Base-by-base conservation (phyloP, 1,284 basidiomycete genomes). In the Athelia psychrophila region DNA sequence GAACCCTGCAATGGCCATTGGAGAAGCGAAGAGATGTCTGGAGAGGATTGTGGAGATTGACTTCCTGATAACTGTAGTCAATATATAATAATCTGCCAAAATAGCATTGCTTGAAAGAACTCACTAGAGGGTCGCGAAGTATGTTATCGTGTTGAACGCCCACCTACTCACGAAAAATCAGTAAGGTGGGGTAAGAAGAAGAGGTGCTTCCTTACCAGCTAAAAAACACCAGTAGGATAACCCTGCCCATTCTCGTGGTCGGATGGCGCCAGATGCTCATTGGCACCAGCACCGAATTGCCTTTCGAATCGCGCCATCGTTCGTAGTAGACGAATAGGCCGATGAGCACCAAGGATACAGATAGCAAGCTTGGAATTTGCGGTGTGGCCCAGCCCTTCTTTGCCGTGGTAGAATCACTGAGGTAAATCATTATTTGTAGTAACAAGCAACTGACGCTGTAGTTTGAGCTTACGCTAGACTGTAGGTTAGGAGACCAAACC, bases 21-120 rank as follows among this genome's bases (percentile, higher is more conserved):
- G 68, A 13, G 35, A 68, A 65, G 23, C 62, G 60, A 18, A 66
- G 54, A 15, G 69, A 61, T 2, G 70, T 70, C 52, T 66, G 57
- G 13, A 71, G 47, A 3, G 70, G 66, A 47, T 51, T 52, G 12
- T 69, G 56, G 1, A 58, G 57, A n/a, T 60, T 57, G 25, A 71
- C 64, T 56, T 71, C 64, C 53, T 72, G 69, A 53, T 59, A 70
- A 60, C 66, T 71, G n/a, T 56, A 52, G n/a, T n/a, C n/a, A 2
- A 54, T 53, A 24, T 20, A 20, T 32, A 15, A 45, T 24, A 16
- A 48, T 19, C 30, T 48, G 48, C 46, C 9, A 24, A 15, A 22
- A 50, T 3, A 12, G 30, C 22, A n/a, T 33, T 9, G 27, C 22
- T 18, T 16, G 24, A 15, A 30, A 23, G 2, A 44, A 51, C 58